Conservation (phyloP, 2,329 filamentous ascomycete species). For the Fusarium mundagurra region DNA sequence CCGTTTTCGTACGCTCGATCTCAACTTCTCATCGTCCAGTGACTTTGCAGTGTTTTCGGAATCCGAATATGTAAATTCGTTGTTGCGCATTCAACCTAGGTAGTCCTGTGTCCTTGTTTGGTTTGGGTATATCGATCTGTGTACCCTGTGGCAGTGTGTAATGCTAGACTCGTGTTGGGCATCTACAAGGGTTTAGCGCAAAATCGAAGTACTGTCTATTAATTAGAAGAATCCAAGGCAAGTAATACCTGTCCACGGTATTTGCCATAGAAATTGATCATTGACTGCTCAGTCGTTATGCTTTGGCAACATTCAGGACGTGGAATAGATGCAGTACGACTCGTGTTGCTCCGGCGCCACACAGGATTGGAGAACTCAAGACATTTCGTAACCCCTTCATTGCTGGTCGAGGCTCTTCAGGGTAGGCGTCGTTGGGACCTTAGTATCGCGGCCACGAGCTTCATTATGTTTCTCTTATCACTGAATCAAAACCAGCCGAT, state of each 20-base stretch:
- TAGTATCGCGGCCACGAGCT: constrained; percentile 2
- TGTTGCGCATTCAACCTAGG: not conserved
- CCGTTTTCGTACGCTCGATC: not conserved
- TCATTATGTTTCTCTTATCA: not conserved
- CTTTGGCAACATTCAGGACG: not conserved
- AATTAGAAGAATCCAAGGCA: too few relatives aligned
- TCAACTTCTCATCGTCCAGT: not conserved
- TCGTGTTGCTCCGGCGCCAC: not conserved
- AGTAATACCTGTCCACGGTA: not conserved
- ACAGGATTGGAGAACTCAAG: not conserved
- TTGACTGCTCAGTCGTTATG: not conserved
- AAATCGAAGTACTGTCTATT: not conserved
- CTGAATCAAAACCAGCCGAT: constrained; percentile 3
- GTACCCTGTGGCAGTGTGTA: not conserved
- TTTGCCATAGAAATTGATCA: not conserved
- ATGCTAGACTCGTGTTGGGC: not conserved
- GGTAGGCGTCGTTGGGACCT: constrained; percentile 13
- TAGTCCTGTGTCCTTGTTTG: too few relatives aligned
- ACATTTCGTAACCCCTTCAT: constrained; percentile 3
- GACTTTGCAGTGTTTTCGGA: not conserved
- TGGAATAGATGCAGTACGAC: not conserved
- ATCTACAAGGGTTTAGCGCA: not conserved
- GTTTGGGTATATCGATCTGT: not conserved
- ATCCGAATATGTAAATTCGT: not conserved
- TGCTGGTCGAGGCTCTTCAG: constrained; percentile 7